These are phyloP conservation scores for Nakazawaea anatomiae DNA, from an alignment of 805 yeast species.

Conservation along the genomic window DNA sequence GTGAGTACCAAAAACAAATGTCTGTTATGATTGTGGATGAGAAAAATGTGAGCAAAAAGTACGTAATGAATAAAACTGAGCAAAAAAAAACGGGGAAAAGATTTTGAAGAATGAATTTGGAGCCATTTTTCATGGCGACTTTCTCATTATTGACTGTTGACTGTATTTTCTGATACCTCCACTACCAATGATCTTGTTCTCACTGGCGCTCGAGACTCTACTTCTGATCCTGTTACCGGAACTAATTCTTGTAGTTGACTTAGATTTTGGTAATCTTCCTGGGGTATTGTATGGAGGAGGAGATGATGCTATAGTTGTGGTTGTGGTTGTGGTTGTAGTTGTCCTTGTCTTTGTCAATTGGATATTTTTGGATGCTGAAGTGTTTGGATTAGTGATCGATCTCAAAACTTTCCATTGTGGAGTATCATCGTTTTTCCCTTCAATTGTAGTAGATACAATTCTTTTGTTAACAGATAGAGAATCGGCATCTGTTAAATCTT, in stretches of 20 bases:
- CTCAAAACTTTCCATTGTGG: conserved; percentile 35
- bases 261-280: conserved; percentile 22
- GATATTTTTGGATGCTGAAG: conserved; percentile 26
- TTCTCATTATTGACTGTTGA: conserved; percentile 12
- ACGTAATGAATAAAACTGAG: too few species aligned
- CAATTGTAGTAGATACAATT: conserved; percentile 9
- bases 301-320: conserved; percentile 19
- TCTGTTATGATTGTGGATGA: too few species aligned
- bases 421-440: conserved; percentile 4
- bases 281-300: conserved; percentile 19
- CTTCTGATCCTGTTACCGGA: conserved; percentile 15
- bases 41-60: too few species aligned
- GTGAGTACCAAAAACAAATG: too few species aligned
- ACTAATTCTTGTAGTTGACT: conserved; percentile 18
- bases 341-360: conserved; percentile 40
- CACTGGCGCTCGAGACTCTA: conserved; percentile 20
- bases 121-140: neutral
- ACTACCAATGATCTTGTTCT: conserved; percentile 23
- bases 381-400: conserved; percentile 17
- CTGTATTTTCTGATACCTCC: conserved; percentile 31
- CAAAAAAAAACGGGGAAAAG: neutral
- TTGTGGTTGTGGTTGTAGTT: conserved; percentile 44
- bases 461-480: conserved; percentile 14
- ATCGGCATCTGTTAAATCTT: conserved; percentile 14
- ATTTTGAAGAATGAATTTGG: neutral